Evolutionary conservation across 257 asterid genomes (phyloP).

Genomic region (Ehretia macrophylla): DNA sequence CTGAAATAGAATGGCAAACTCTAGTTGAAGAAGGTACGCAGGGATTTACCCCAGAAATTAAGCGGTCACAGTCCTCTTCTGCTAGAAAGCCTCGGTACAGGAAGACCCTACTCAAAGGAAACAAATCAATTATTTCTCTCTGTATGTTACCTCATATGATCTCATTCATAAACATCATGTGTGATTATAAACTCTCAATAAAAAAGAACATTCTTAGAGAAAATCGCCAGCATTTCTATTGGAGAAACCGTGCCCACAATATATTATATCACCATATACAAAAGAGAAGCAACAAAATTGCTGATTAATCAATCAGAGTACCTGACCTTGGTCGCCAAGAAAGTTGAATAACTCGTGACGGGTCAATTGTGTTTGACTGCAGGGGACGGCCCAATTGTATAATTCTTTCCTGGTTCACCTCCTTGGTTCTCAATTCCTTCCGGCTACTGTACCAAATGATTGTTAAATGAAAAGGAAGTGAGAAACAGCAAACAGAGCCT

Average conservation of each 20-base stretch:
- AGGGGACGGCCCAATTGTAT: conserved; percentile 20
- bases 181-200: background rate
- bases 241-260: background rate
- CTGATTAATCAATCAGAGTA: conserved; percentile 28
- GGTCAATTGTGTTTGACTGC: conserved; percentile 39
- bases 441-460: conserved; percentile 27
- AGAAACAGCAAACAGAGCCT: background rate
- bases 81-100: conserved; percentile 62
- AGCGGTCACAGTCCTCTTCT: conserved; percentile 71
- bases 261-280: conserved; percentile 13
- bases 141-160: background rate
- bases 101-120: conserved; percentile 62
- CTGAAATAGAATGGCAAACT: conserved; percentile 5
- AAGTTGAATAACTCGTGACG: conserved; percentile 58
- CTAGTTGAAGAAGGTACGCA: conserved; percentile 5
- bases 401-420: conserved; percentile 32
- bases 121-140: conserved; percentile 18
- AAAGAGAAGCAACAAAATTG: conserved; percentile 13
- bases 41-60: conserved; percentile 53
- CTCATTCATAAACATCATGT: too few species aligned
- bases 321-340: conserved; percentile 98
- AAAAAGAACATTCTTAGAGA: background rate
- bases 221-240: background rate
- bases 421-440: conserved; percentile 50
- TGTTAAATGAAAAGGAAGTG: background rate